Percentiles rank a stretch among this genome's conserved stretches.
phyloP scores from a whole-genome alignment of 2,329 filamentous ascomycete species.

The Plectosphaerella sp. region DNA sequence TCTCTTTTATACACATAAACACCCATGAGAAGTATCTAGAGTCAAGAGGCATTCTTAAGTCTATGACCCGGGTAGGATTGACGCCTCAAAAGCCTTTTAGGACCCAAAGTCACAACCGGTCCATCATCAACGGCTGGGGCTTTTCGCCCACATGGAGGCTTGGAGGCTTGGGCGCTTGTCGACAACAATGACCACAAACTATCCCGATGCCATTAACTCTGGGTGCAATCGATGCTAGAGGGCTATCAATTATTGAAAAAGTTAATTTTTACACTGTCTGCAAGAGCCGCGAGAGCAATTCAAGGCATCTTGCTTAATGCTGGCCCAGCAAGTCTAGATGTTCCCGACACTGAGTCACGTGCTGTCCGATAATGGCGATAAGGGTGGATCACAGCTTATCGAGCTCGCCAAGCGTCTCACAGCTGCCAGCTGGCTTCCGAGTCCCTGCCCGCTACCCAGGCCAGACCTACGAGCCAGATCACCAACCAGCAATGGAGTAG shows the following conservation, averaged over 20 bases:
- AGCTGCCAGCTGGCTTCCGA: constrained; percentile 1
- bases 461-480: constrained; percentile 13
- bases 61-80: too few relatives aligned
- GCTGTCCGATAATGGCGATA: not conserved
- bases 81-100: too few relatives aligned
- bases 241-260: too few relatives aligned
- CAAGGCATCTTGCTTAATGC: not conserved
- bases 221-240: too few relatives aligned
- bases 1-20: too few relatives aligned
- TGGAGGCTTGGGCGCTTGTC: not conserved
- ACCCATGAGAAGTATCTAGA: too few relatives aligned
- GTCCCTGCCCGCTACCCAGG: not conserved
- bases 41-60: too few relatives aligned
- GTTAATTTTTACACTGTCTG: too few relatives aligned
- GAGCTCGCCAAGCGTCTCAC: not conserved
- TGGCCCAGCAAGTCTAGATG: not conserved
- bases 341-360: too few relatives aligned
- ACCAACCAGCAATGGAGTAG: constrained; percentile 13
- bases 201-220: too few relatives aligned
- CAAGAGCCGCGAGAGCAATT: not conserved
- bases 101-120: not conserved
- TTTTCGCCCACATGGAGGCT: not conserved
- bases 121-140: not conserved
- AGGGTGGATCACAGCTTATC: not conserved
- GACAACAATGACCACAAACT: too few relatives aligned